These are phyloP conservation scores for Centella asiatica DNA, from an alignment of 129 eudicot species.

Conservation along the genomic window DNA sequence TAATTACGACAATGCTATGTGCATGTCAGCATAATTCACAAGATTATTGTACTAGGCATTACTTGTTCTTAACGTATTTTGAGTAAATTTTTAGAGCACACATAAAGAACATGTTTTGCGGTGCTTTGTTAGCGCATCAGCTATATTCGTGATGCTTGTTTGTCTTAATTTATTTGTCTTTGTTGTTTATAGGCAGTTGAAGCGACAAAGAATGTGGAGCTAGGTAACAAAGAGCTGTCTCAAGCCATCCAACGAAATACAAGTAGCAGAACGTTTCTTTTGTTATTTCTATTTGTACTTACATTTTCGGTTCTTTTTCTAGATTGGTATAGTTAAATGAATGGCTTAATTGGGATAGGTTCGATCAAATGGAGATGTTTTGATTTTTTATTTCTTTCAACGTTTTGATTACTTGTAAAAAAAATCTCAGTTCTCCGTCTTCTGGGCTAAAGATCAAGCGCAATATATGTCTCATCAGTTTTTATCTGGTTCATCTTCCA, in stretches of 20 bases:
- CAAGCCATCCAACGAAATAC: conserved; percentile 82
- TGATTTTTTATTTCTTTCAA: too few species aligned
- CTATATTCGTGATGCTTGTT: background rate
- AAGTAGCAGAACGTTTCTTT: conserved; percentile 80
- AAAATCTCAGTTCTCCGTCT: too few species aligned
- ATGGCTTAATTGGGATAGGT: background rate
- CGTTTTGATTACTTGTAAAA: too few species aligned
- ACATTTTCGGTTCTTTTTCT: conserved; percentile 76
- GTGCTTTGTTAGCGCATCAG: background rate
- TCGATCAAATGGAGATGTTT: too few species aligned
- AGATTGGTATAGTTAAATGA: conserved; percentile 69
- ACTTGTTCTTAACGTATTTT: background rate
- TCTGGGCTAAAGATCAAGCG: too few species aligned
- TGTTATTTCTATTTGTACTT: conserved; percentile 68
- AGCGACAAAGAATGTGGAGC: conserved; percentile 79
- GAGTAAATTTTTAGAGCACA: too few species aligned
- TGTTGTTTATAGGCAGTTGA: conserved; percentile 54
- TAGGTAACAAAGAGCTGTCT: conserved; percentile 79
- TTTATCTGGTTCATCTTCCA: too few species aligned
- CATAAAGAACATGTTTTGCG: too few species aligned
- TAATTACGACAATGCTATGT: too few species aligned
- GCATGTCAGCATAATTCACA: too few species aligned
- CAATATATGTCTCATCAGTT: too few species aligned
- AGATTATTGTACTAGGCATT: background rate
- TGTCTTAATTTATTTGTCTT: background rate